These are phyloP conservation scores for Calamus simplicifolius DNA, from an alignment of 176 grass and related monocot species.

Conservation along the genomic window DNA sequence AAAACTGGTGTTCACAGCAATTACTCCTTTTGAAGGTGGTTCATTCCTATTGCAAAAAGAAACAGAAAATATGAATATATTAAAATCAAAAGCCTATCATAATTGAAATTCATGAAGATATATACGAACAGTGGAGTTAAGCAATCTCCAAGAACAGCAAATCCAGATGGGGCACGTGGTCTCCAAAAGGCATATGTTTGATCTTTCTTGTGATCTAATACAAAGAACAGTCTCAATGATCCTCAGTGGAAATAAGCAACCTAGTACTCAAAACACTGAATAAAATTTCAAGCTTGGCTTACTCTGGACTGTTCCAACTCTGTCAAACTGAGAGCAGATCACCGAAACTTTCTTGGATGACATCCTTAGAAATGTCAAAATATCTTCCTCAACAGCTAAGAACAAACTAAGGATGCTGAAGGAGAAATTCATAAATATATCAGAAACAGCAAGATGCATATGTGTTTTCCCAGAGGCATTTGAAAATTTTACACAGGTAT, in stretches of 20 bases:
- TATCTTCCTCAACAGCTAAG: slow-evolving; percentile 92
- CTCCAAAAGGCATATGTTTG: slow-evolving; percentile 88
- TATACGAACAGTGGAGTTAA: slow-evolving; percentile 73
- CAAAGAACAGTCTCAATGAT: slow-evolving; percentile 7
- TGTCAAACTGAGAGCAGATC: slow-evolving; percentile 79
- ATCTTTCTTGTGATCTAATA: slow-evolving; percentile 55
- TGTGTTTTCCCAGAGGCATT: slow-evolving; percentile 74
- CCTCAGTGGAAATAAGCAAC: too few species aligned
- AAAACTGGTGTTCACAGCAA: slow-evolving; percentile 91
- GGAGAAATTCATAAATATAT: slow-evolving; percentile 95
- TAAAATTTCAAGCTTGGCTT: slow-evolving; percentile 2
- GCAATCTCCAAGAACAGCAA: slow-evolving; percentile 81
- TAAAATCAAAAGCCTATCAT: slow-evolving; percentile 9
- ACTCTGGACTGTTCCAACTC: slow-evolving; percentile 71
- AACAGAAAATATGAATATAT: slow-evolving; percentile 14
- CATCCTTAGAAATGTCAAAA: slow-evolving; percentile 80
- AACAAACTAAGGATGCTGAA: slow-evolving; percentile 96
- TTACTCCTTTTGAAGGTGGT: slow-evolving; percentile 72
- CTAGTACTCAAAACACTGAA: too few species aligned
- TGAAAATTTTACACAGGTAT: slow-evolving; percentile 72
- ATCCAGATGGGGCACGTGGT: slow-evolving; percentile 94
- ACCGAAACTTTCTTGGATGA: slow-evolving; percentile 74
- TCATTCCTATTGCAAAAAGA: slow-evolving; percentile 52
- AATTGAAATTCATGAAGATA: slow-evolving; percentile 16
- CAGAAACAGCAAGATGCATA: slow-evolving; percentile 71